Percentiles rank a stretch among this genome's conserved stretches.
phyloP scores from a whole-genome alignment of 2,329 filamentous ascomycete genomes.

The Cladorrhinum sp. region DNA sequence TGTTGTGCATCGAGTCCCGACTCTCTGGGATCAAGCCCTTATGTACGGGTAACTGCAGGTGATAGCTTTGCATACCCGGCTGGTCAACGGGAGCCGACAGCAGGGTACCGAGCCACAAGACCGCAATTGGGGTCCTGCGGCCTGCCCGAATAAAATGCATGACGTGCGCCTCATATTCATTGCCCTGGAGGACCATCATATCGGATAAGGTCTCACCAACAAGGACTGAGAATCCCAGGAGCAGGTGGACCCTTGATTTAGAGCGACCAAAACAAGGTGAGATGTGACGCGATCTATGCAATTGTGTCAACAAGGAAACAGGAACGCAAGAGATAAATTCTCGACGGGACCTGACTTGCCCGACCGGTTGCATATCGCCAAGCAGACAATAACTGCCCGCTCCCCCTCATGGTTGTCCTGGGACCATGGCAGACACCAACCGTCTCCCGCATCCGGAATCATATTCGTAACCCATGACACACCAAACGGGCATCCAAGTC shows the following conservation, averaged over 20 bases:
- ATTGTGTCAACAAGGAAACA: not conserved
- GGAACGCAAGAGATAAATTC: not conserved
- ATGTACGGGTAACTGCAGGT: conserved; percentile 4
- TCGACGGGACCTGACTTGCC: not conserved
- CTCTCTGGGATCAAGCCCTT: conserved; percentile 3
- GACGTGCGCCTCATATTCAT: conserved; percentile 1
- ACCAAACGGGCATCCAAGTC: not conserved
- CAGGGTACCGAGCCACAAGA: not conserved
- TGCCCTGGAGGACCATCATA: not conserved
- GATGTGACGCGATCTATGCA: not conserved
- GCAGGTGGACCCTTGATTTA: not conserved
- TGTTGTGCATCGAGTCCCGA: conserved; percentile 2
- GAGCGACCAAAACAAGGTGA: not conserved
- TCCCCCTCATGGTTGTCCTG: no score
- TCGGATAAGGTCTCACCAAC: not conserved
- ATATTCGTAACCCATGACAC: not conserved
- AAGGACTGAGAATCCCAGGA: not conserved
- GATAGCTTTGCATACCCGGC: conserved; percentile 1
- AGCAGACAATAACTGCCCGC: not conserved
- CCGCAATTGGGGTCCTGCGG: conserved; percentile 1
- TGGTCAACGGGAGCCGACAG: not conserved
- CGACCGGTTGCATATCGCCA: conserved; percentile 3
- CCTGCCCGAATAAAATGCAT: not conserved
- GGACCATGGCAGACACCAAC: not conserved
- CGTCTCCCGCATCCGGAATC: not conserved